These are phyloP conservation scores for Corchorus capsularis DNA, from an alignment of 345 rosid species.

Conservation along the genomic window DNA sequence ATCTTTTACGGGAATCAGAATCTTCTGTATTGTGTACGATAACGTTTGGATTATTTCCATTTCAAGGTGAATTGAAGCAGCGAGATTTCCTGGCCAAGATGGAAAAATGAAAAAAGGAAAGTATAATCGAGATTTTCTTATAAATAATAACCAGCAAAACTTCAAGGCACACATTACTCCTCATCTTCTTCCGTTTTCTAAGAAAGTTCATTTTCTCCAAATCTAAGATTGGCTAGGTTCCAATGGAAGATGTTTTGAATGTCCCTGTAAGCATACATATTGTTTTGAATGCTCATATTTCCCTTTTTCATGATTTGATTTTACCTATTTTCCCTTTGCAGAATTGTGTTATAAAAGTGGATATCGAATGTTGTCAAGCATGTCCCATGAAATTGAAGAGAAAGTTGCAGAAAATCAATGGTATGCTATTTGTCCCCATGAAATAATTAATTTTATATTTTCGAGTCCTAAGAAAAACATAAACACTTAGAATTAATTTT, in stretches of 20 bases:
- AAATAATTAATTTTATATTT: no score
- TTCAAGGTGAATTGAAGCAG: neutral
- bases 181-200: neutral
- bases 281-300: no score
- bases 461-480: no score
- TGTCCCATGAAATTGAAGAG: slow-evolving; percentile 26
- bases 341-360: slow-evolving; percentile 25
- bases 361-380: slow-evolving; percentile 12
- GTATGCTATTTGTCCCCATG: slow-evolving; percentile 13
- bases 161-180: neutral
- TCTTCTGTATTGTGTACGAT: neutral
- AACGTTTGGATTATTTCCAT: neutral
- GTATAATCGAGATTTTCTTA: neutral
- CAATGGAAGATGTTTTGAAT: slow-evolving; percentile 4
- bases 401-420: slow-evolving; percentile 29
- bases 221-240: neutral
- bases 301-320: neutral
- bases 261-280: slow-evolving; percentile 1
- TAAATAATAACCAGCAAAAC: neutral
- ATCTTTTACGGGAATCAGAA: neutral
- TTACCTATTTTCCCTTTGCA: neutral
- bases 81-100: neutral
- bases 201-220: neutral
- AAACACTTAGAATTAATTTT: no score
- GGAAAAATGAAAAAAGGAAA: neutral